phyloP scores from a whole-genome alignment of 768 basidiomycete species.

The Lepiota subincarnata region DNA sequence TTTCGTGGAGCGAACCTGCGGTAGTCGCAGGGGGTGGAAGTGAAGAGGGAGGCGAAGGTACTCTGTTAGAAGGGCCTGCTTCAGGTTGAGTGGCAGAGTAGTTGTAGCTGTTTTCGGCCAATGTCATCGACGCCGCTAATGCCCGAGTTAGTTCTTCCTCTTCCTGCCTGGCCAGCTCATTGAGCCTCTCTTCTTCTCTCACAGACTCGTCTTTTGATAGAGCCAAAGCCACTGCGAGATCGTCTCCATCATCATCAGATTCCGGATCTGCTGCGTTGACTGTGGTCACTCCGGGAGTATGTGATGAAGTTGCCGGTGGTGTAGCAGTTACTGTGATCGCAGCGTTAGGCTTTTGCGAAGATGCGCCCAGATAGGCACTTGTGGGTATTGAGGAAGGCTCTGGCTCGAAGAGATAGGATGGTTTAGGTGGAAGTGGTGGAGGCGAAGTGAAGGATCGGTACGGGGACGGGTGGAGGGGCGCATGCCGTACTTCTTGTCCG shows the following conservation, averaged over 20 bases:
- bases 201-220: constrained; percentile 45
- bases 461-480: constrained; percentile 1
- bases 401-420: constrained; percentile 8
- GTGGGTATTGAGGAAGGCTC: constrained; percentile 7
- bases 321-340: constrained; percentile 7
- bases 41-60: background rate
- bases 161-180: constrained; percentile 41
- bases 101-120: background rate
- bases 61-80: constrained; percentile 5
- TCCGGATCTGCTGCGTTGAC: background rate
- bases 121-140: constrained; percentile 36
- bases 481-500: background rate
- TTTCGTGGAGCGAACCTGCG: background rate
- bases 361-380: constrained; percentile 11
- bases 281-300: constrained; percentile 8
- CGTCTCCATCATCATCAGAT: constrained; percentile 33
- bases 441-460: constrained; percentile 15
- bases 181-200: constrained; percentile 26
- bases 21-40: background rate
- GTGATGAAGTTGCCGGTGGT: constrained; percentile 15
- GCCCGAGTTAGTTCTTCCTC: constrained; percentile 67
- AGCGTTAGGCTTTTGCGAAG: constrained; percentile 10
- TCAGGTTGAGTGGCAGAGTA: background rate
- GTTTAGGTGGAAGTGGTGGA: constrained; percentile 16
- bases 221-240: constrained; percentile 42